These are phyloP conservation scores for Cladosporium sp. DNA, from an alignment of 2,329 filamentous ascomycete genomes.

Conservation along the genomic window DNA sequence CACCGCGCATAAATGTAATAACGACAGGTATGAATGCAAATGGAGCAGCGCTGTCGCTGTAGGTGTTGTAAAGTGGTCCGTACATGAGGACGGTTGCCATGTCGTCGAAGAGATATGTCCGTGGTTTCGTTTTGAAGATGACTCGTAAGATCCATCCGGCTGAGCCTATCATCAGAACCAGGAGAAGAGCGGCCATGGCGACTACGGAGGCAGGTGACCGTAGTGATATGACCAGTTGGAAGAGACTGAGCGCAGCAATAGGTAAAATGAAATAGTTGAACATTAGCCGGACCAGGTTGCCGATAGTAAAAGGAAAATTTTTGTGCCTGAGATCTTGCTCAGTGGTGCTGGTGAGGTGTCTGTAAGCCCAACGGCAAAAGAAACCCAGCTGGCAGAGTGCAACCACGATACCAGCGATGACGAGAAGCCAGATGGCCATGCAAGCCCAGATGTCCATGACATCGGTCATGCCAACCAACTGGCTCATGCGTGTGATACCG, in stretches of 20 bases:
- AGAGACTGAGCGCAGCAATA: slow-evolving; percentile 80
- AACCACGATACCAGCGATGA: slow-evolving; percentile 65
- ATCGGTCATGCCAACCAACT: slow-evolving; percentile 75
- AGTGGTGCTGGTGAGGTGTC: slow-evolving; percentile 63
- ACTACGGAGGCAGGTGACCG: slow-evolving; percentile 67
- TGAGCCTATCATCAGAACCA: slow-evolving; percentile 69
- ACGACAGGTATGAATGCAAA: slow-evolving; percentile 86
- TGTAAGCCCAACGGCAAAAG: slow-evolving; percentile 69
- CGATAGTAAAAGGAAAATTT: slow-evolving; percentile 74
- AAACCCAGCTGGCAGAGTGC: slow-evolving; percentile 75
- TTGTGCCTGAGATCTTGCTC: slow-evolving; percentile 88
- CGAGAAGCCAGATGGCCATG: slow-evolving; percentile 86
- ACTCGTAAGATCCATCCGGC: slow-evolving; percentile 75
- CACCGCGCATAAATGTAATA: slow-evolving; percentile 77
- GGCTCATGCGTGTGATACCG: slow-evolving; percentile 73
- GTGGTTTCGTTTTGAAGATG: slow-evolving; percentile 75
- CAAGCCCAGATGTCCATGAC: slow-evolving; percentile 85
- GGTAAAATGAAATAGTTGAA: slow-evolving; percentile 93
- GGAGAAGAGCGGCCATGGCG: slow-evolving; percentile 68
- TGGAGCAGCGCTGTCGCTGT: slow-evolving; percentile 85
- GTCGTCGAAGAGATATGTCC: slow-evolving; percentile 88
- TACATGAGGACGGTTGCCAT: slow-evolving; percentile 84
- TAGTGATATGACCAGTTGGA: slow-evolving; percentile 76
- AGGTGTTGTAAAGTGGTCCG: slow-evolving; percentile 94
- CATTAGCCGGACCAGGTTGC: slow-evolving; percentile 66